Evolutionary conservation across 2,329 filamentous ascomycete genomes (phyloP).

Genomic region (Ceratocystiopsis minuta): DNA sequence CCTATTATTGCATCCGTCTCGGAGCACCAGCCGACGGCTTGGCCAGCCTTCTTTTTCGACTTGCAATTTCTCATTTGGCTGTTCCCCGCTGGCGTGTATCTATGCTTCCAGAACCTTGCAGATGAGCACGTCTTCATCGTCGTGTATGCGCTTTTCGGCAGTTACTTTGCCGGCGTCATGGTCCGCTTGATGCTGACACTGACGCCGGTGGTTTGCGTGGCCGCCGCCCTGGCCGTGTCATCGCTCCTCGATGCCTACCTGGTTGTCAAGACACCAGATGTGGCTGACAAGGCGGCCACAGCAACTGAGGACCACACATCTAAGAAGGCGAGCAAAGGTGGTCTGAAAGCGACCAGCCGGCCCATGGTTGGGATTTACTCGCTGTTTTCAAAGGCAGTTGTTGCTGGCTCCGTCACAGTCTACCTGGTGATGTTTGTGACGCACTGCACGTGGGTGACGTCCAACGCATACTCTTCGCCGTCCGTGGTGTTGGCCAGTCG

Average conservation of each 20-base stretch:
- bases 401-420: slow-evolving; percentile 52
- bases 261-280: slow-evolving; percentile 41
- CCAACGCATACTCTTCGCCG: slow-evolving; percentile 94
- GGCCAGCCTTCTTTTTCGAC: slow-evolving; percentile 99
- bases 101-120: slow-evolving; percentile 84
- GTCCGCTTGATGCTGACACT: slow-evolving; percentile 96
- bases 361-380: slow-evolving; percentile 75
- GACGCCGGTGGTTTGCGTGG: slow-evolving; percentile 89
- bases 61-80: slow-evolving; percentile 97
- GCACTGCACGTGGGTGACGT: slow-evolving; percentile 98
- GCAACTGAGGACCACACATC: slow-evolving; percentile 4
- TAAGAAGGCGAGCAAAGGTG: slow-evolving; percentile 17
- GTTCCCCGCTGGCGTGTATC: slow-evolving; percentile 65
- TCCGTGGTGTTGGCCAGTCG: slow-evolving; percentile 89
- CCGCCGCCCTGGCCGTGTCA: slow-evolving; percentile 75
- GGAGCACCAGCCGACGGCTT: slow-evolving; percentile 95
- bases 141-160: slow-evolving; percentile 89
- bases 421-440: slow-evolving; percentile 89
- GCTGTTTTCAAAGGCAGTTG: slow-evolving; percentile 57
- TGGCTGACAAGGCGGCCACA: slow-evolving; percentile 32
- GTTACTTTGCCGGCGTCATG: slow-evolving; percentile 99
- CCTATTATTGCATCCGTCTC: slow-evolving; percentile 99
- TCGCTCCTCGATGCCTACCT: slow-evolving; percentile 79
- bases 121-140: slow-evolving; percentile 98
- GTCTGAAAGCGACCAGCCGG: slow-evolving; percentile 51